phyloP scores from a whole-genome alignment of 2,329 filamentous ascomycete species.

The Sclerotinia subarctica region DNA sequence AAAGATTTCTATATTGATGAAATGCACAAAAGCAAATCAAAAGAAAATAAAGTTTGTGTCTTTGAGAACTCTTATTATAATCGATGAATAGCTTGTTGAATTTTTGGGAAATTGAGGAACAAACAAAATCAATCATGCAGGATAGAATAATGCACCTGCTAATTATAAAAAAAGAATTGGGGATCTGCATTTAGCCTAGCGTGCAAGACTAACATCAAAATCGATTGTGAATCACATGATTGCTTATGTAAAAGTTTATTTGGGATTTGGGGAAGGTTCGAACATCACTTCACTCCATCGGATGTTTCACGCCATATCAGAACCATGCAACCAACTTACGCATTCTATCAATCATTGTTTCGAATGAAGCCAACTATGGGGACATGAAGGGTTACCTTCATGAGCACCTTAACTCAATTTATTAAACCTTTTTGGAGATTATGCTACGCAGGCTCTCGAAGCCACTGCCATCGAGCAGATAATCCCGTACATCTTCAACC shows the following conservation, averaged over 20 bases:
- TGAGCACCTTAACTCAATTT: not conserved
- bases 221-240: not conserved
- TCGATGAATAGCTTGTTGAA: not conserved
- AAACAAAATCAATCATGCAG: not conserved
- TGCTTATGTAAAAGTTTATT: not conserved
- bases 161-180: conserved; percentile 6
- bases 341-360: no score
- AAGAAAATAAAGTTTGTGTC: conserved; percentile 7
- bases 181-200: not conserved
- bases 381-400: no score
- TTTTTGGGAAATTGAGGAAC: not conserved
- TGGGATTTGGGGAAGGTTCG: not conserved
- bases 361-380: no score
- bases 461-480: not conserved
- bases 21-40: conserved; percentile 5
- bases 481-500: not conserved
- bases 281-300: not conserved
- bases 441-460: no score
- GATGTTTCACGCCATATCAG: no score
- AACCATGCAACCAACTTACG: no score
- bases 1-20: not conserved
- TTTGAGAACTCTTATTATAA: conserved; percentile 10
- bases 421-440: no score
- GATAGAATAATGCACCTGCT: conserved; percentile 7
- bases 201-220: not conserved